A percentile compares a stretch with the other conserved stretches of the same genome.
Conservation (phyloP, 1,284 basidiomycete genomes). For the Puccinia polysora region DNA sequence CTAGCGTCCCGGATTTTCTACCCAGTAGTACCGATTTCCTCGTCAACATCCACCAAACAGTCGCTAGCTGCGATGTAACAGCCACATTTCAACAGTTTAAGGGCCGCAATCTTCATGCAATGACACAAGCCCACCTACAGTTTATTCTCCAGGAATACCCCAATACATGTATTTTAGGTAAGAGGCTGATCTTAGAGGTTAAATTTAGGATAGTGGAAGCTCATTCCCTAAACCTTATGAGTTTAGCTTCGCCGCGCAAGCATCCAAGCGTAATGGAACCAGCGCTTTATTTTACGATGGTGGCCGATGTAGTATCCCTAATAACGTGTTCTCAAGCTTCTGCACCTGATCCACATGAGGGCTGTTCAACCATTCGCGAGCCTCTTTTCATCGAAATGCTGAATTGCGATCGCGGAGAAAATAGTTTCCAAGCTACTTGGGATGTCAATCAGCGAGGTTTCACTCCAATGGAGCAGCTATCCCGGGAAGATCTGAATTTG, state of each 20-base stretch:
- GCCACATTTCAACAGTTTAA: slow-evolving; percentile 16
- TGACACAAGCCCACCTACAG: slow-evolving; percentile 9
- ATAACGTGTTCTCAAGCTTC: neutral
- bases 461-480: neutral
- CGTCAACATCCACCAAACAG: neutral
- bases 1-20: too few relatives aligned
- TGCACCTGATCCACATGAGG: neutral
- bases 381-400: slow-evolving; percentile 3
- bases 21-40: too few relatives aligned
- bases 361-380: neutral
- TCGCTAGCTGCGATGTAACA: neutral
- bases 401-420: slow-evolving; percentile 16
- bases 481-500: neutral
- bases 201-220: neutral
- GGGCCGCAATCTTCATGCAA: neutral
- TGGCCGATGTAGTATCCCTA: slow-evolving; percentile 4
- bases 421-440: too few relatives aligned
- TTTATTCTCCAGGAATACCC: slow-evolving; percentile 7
- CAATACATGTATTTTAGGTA: neutral
- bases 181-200: too few relatives aligned
- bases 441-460: too few relatives aligned
- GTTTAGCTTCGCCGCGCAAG: too few relatives aligned
- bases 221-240: neutral
- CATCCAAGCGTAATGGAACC: neutral
- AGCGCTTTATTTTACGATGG: slow-evolving; percentile 3